These are phyloP conservation scores for Powellomyces hirtus DNA, from an alignment of 192 early-diverging fungal species.

Conservation along the genomic window DNA sequence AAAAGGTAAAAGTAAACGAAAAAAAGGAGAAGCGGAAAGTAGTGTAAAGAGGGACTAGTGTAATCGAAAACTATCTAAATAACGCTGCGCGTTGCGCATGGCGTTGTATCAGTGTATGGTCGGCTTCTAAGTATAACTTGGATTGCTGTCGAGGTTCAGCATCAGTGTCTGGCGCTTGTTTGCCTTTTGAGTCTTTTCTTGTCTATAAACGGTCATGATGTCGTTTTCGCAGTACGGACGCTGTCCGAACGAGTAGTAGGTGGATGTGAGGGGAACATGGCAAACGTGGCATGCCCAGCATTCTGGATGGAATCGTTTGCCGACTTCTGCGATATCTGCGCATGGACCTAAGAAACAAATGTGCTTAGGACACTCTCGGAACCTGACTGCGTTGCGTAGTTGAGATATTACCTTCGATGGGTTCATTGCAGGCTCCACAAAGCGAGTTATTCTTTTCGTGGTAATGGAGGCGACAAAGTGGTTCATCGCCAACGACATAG, in stretches of 20 bases:
- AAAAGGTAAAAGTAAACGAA: too few relatives aligned
- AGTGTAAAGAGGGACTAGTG: too few relatives aligned
- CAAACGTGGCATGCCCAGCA: slow-evolving; percentile 78
- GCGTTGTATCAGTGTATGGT: too few relatives aligned
- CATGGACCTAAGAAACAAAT: slow-evolving; percentile 56
- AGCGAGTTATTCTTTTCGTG: slow-evolving; percentile 83
- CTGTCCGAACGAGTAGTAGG: slow-evolving; percentile 70
- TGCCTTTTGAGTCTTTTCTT: slow-evolving; percentile 19
- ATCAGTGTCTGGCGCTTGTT: slow-evolving; percentile 25
- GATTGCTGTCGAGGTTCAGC: slow-evolving; percentile 2
- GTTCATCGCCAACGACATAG: slow-evolving; percentile 83
- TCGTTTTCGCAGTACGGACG: slow-evolving; percentile 72
- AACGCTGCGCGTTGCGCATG: too few relatives aligned
- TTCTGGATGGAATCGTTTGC: slow-evolving; percentile 77
- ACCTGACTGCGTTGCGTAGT: not conserved
- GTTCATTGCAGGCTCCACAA: slow-evolving; percentile 72
- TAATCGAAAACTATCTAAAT: too few relatives aligned
- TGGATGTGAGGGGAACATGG: slow-evolving; percentile 54
- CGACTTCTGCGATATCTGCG: slow-evolving; percentile 76
- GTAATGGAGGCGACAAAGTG: slow-evolving; percentile 84
- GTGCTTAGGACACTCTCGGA: not conserved
- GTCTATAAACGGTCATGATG: slow-evolving; percentile 62
- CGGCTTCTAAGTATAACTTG: too few relatives aligned
- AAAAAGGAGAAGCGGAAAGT: too few relatives aligned
- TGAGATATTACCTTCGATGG: slow-evolving; percentile 66